phyloP scores from a whole-genome alignment of 768 basidiomycete genomes.

The Suillus alpinus region DNA sequence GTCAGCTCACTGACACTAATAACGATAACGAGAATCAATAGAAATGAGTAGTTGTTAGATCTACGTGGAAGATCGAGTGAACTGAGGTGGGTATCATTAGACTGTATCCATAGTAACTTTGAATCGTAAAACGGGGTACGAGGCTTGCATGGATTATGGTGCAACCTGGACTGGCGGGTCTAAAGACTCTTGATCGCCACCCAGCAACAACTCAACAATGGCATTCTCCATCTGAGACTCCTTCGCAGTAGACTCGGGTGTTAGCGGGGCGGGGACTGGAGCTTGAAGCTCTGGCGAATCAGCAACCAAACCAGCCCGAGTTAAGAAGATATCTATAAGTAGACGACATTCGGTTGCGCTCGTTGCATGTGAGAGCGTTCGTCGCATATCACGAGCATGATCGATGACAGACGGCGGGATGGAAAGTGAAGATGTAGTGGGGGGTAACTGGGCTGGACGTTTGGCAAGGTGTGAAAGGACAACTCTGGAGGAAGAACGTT shows the following conservation, averaged over 20 bases:
- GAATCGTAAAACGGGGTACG: not conserved
- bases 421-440: conserved; percentile 15
- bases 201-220: conserved; percentile 47
- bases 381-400: conserved; percentile 64
- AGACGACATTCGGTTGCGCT: conserved; percentile 82
- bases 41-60: conserved; percentile 3
- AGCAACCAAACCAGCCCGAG: conserved; percentile 48
- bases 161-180: not conserved
- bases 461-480: conserved; percentile 9
- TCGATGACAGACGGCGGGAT: conserved; percentile 35
- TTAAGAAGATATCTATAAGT: conserved; percentile 79
- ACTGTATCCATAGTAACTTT: conserved; percentile 3
- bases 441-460: conserved; percentile 15
- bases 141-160: not conserved
- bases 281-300: conserved; percentile 29
- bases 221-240: conserved; percentile 40
- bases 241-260: conserved; percentile 27
- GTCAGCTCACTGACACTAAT: conserved; percentile 1
- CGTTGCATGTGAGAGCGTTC: conserved; percentile 63
- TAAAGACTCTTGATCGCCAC: conserved; percentile 13
- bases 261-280: conserved; percentile 33
- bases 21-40: not conserved
- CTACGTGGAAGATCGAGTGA: not conserved
- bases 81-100: conserved; percentile 5
- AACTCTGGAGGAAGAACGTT: conserved; percentile 15